Base-by-base conservation (phyloP, 805 yeast species). In the Metschnikowia santaceciliae region DNA sequence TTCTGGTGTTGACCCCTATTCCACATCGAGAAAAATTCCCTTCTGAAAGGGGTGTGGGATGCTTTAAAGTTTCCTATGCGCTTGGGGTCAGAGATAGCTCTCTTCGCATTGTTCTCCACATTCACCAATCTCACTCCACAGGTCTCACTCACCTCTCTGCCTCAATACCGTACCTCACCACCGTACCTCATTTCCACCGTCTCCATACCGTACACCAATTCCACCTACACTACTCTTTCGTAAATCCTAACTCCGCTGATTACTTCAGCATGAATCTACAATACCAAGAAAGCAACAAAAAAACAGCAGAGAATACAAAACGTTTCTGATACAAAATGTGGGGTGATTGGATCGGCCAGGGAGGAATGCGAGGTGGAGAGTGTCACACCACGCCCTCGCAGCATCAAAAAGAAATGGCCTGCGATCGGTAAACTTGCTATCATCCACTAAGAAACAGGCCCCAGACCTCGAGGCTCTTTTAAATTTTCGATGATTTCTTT, bases 1-100 rank as follows among this genome's bases (percentile, higher is more conserved):
- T 38, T 20, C n/a, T 14, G 14, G 15, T 33, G 35, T 14, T 14
- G 15, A 20, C 26, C 41, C 41, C 41, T 38, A 38, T 38, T n/a
- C 41, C 19, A 20, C 8, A 14, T n/a, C 26, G 30, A 20, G 41
- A 38, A 20, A 38, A 20, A 3, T 17, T 5, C 14, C 5, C 6
- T 19, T 17, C 26, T 11, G 22, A 38, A 20, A 13, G 17, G 26
- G 30, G 30, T 13, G 30, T 26, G 30, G 30, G 30, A 11, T 49
- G 52, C 42, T 46, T 49, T 44, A 45, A 42, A 49, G 46, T 39
- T 26, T 26, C 30, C 30, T 26, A 26, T 26, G 33, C 19, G 8
- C 26, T 13, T 6, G 11, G 26, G 15, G 22, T 6, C 38, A 36
- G 30, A 20, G 33, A 26, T 36, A n/a, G 13, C 48, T 20, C 32